Percentiles rank a stretch among this genome's conserved stretches.
These are phyloP conservation scores for Neofusicoccum parvum DNA, from an alignment of 2,329 filamentous ascomycete genomes.

Conservation along the genomic window DNA sequence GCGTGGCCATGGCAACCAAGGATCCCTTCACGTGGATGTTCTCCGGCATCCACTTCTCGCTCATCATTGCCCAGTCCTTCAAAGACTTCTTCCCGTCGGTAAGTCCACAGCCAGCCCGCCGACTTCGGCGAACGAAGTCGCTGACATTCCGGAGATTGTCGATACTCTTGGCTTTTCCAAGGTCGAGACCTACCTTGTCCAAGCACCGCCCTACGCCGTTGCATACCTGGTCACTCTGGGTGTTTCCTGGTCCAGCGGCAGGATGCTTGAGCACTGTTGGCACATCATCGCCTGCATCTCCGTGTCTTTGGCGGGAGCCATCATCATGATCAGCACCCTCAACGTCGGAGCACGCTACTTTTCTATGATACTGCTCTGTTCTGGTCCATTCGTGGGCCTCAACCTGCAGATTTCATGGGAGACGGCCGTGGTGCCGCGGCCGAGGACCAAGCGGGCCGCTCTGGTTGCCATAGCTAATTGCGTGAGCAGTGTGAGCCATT, in stretches of 20 bases:
- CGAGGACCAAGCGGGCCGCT: slow-evolving; percentile 45
- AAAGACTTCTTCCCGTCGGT: slow-evolving; percentile 38
- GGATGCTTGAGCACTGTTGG: slow-evolving; percentile 33
- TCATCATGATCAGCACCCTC: slow-evolving; percentile 33
- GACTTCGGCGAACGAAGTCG: no score
- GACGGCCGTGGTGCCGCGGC: slow-evolving; percentile 45
- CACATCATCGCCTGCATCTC: slow-evolving; percentile 23
- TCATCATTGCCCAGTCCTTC: slow-evolving; percentile 37
- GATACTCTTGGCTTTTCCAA: neutral
- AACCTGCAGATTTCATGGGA: slow-evolving; percentile 49
- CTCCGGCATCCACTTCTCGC: slow-evolving; percentile 43
- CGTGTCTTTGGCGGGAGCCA: slow-evolving; percentile 20
- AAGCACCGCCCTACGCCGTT: slow-evolving; percentile 33
- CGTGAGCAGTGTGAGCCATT: slow-evolving; percentile 44
- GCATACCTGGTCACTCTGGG: slow-evolving; percentile 31
- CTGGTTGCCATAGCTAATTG: slow-evolving; percentile 49
- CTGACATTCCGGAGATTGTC: neutral
- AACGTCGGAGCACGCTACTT: slow-evolving; percentile 37
- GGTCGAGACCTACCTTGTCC: slow-evolving; percentile 19
- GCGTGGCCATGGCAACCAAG: slow-evolving; percentile 40
- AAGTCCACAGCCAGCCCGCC: neutral
- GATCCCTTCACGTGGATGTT: slow-evolving; percentile 47
- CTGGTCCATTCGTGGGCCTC: slow-evolving; percentile 43
- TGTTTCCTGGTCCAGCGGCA: slow-evolving; percentile 33
- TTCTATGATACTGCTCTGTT: slow-evolving; percentile 33